These are phyloP conservation scores for Globisporangium nagaii DNA, from an alignment of 352 stramenopile genomes.

Conservation along the genomic window DNA sequence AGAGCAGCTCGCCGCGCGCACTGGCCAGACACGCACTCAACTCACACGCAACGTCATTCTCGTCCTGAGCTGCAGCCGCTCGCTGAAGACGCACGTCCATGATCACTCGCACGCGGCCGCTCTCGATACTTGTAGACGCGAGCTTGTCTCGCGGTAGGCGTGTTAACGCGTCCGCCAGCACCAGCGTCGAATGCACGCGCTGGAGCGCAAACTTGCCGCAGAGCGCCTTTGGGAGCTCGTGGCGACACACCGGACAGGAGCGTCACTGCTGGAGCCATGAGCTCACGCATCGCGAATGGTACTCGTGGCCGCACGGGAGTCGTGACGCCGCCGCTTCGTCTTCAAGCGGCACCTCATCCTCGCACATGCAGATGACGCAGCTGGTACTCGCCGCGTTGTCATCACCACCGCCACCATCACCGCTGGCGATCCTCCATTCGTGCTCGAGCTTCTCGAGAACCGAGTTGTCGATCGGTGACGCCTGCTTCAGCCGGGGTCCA, in stretches of 20 bases:
- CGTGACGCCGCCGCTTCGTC: conserved; percentile 28
- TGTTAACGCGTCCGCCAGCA: neutral
- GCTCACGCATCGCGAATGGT: conserved; percentile 70
- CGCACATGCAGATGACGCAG: conserved; percentile 87
- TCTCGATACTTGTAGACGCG: neutral
- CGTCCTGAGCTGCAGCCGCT: neutral
- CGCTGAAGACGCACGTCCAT: neutral
- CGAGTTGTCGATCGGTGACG: conserved; percentile 33
- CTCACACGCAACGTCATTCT: neutral
- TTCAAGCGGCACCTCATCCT: conserved; percentile 26
- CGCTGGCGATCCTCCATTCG: conserved; percentile 13
- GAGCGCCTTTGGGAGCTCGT: conserved; percentile 29
- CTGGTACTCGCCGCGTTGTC: conserved; percentile 14
- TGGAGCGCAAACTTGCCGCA: conserved; percentile 1
- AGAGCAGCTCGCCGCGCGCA: neutral
- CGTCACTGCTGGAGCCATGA: conserved; percentile 65
- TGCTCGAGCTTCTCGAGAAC: conserved; percentile 30
- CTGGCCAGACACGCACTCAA: neutral
- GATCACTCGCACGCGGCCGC: neutral
- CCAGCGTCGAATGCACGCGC: neutral
- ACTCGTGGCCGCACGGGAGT: conserved; percentile 86
- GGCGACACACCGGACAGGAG: conserved; percentile 79
- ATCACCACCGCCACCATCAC: neutral
- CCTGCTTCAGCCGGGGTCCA: conserved; percentile 53
- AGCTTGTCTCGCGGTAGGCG: neutral